phyloP scores from a whole-genome alignment of 2,329 filamentous ascomycete genomes.

The Ceratocystis albifundus region DNA sequence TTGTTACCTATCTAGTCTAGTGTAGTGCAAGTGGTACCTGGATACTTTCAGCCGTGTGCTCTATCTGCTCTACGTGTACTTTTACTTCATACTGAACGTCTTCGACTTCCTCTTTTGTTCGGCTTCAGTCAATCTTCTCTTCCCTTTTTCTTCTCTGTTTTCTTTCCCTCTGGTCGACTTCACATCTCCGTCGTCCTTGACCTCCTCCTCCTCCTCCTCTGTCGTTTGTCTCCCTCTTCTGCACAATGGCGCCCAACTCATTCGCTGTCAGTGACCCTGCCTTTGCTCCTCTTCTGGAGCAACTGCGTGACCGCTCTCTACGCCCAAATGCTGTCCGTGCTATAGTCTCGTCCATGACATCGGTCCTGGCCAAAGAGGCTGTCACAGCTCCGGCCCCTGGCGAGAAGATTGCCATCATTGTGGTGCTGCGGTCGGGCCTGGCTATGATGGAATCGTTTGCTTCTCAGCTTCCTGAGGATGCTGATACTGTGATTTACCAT shows the following conservation, averaged over 20 bases:
- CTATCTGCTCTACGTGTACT: background rate
- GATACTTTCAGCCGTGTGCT: background rate
- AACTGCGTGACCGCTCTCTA: constrained; percentile 24
- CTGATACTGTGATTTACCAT: constrained; percentile 74
- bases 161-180: background rate
- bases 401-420: constrained; percentile 29
- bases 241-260: constrained; percentile 18
- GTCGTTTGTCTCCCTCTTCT: background rate
- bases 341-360: constrained; percentile 26
- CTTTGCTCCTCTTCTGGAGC: constrained; percentile 18
- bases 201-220: background rate
- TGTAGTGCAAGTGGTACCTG: background rate
- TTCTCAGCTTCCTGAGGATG: constrained; percentile 69
- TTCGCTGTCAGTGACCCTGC: constrained; percentile 17
- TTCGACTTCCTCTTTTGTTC: background rate
- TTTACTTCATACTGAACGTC: background rate
- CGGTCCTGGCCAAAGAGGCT: constrained; percentile 26
- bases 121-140: background rate
- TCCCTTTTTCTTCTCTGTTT: background rate
- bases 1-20: background rate
- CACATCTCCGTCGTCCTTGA: background rate
- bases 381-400: constrained; percentile 24
- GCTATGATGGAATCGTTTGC: constrained; percentile 39
- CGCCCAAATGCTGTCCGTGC: constrained; percentile 25
- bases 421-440: constrained; percentile 32